Evolutionary conservation across 306 rosid species (phyloP), one percentile per base, ranked within the genome.

Genomic region (Lathyrus aphaca): DNA sequence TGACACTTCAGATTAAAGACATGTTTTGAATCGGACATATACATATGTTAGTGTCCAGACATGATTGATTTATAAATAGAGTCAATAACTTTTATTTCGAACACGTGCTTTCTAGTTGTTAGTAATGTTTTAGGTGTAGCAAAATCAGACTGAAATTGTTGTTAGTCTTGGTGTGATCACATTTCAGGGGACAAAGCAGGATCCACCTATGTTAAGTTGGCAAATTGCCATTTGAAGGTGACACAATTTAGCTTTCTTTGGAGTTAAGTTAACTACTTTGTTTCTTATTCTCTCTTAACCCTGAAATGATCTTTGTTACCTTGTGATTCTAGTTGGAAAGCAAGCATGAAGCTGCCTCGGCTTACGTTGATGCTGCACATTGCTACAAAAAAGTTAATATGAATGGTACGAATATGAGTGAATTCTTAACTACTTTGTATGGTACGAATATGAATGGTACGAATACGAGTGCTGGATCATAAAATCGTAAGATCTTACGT

Each of bases 141-240:
- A 38, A 64, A 42, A 64, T 43, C 32, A 25, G 15, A 42, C 37
- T 79, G 30, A 71, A 71, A 55, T 55, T 16, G 63, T 58, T 67
- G 17, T 66, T 68, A 43, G 68, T 60, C 55, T n/a, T 59, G 56
- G 40, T 51, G 46, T 35, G 62, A 43, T 60, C 76, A 17, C 43
- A 43, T 80, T 79, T 67, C 82, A 95, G 99, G 96, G 97, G 95
- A 91, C 49, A 89, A 84, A 81, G 97, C 97, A 48, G 99, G 97
- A 66, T 50, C 96, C 54, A 76, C 86, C 1, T 95, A 88, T 61
- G 23, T 88, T 51, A 91, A 89, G 83, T 76, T 95, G 77, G 97
- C 96, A 29, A 84, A 81, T 80, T 95, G 99, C 59, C 86, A 95
- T 82, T 19, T 95, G 79, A 95, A 91, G 95, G 99, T 88, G 66